Percentiles rank a stretch among this genome's conserved stretches.
phyloP scores from a whole-genome alignment of 192 early-diverging fungal species.

The Coemansia sp. region DNA sequence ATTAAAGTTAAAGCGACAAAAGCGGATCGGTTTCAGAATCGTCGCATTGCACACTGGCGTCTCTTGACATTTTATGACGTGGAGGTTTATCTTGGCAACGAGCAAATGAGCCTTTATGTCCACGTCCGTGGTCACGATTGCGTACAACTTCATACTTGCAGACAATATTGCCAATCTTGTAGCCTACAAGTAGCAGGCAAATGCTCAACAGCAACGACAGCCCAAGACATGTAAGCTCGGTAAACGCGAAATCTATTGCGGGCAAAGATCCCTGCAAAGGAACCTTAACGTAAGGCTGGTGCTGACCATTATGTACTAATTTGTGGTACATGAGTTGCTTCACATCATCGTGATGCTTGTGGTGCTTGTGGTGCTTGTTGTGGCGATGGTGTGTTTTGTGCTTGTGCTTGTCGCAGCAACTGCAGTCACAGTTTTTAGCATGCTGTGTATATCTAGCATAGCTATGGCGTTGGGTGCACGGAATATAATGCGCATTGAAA shows the following conservation, averaged over 20 bases:
- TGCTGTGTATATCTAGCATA: conserved; percentile 2
- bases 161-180: conserved; percentile 34
- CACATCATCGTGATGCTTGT: neutral
- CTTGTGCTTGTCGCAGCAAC: neutral
- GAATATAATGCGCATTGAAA: neutral
- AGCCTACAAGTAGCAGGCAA: conserved; percentile 31
- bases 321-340: neutral
- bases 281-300: neutral
- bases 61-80: neutral
- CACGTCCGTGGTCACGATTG: conserved; percentile 6
- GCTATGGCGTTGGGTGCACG: conserved; percentile 1
- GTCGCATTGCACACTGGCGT: neutral
- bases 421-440: conserved; percentile 6
- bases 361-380: conserved; percentile 9
- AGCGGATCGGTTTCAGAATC: conserved; percentile 3
- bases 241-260: conserved; percentile 14
- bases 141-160: conserved; percentile 27
- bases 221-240: conserved; percentile 22
- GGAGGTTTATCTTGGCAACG: conserved; percentile 1
- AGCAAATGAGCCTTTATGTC: conserved; percentile 8
- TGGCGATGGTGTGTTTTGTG: conserved; percentile 11
- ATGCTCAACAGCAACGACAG: conserved; percentile 32
- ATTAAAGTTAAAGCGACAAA: neutral
- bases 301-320: neutral
- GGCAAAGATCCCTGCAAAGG: neutral